Evolutionary conservation across 2,329 filamentous ascomycete genomes (phyloP).

Genomic region (Pseudogymnoascus sp.): DNA sequence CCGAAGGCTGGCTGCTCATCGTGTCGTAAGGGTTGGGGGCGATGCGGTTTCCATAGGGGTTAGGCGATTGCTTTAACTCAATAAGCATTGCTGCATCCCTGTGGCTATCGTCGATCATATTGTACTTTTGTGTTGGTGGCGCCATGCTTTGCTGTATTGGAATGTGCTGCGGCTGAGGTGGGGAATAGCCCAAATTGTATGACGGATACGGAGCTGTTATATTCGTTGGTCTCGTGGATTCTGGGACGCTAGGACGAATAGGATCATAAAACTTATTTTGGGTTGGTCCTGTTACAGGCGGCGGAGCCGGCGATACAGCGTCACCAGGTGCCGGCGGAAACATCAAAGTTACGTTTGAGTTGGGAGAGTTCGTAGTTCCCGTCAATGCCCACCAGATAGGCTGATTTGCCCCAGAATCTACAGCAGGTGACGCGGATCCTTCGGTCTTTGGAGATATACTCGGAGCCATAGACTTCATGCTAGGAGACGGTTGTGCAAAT

Average conservation of each 20-base stretch:
- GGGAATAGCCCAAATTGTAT: conserved; percentile 34
- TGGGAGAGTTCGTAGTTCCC: conserved; percentile 77
- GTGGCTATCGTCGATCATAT: conserved; percentile 28
- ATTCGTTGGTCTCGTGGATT: conserved; percentile 35
- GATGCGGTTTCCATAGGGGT: conserved; percentile 14
- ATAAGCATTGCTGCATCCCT: conserved; percentile 39
- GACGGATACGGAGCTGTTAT: conserved; percentile 33
- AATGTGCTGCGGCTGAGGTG: conserved; percentile 25
- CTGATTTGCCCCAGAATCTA: conserved; percentile 34
- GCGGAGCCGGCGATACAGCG: conserved; percentile 12
- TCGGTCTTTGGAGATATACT: conserved; percentile 35
- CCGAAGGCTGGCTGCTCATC: neutral
- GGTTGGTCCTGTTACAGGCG: conserved; percentile 37
- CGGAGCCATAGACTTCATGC: conserved; percentile 26
- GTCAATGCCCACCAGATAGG: conserved; percentile 82
- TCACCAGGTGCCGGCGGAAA: conserved; percentile 36
- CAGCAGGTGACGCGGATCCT: conserved; percentile 38
- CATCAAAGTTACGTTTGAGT: conserved; percentile 72
- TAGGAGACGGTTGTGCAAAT: conserved; percentile 17
- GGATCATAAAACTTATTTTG: conserved; percentile 55
- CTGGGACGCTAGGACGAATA: conserved; percentile 47
- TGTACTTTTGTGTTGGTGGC: conserved; percentile 27
- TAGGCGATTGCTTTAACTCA: conserved; percentile 39
- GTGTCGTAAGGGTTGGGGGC: neutral
- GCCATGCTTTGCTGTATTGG: conserved; percentile 18